A percentile compares a stretch with the other conserved stretches of the same genome.
Evolutionary conservation across 1,284 basidiomycete genomes (phyloP).

Genomic region (Xerocomus cyaneibrunnescens): DNA sequence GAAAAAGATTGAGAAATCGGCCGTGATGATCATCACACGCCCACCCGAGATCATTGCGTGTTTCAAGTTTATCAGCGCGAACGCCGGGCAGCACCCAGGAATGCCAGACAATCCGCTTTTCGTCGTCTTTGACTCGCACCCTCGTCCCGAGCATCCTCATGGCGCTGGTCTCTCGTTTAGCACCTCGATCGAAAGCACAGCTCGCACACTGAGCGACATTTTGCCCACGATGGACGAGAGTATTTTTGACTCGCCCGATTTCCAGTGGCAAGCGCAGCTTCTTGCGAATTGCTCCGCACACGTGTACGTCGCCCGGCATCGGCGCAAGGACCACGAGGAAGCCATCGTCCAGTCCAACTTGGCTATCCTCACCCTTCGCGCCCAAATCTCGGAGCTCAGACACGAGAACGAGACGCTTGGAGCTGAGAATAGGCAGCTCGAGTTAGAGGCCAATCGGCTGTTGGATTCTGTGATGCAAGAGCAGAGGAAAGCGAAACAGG

Average conservation of each 20-base stretch:
- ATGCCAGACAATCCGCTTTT: slow-evolving; percentile 38
- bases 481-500: slow-evolving; percentile 7
- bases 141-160: slow-evolving; percentile 53
- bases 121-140: slow-evolving; percentile 64
- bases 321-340: slow-evolving; percentile 24
- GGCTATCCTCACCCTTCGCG: slow-evolving; percentile 42
- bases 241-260: slow-evolving; percentile 41
- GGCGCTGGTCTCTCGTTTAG: slow-evolving; percentile 57
- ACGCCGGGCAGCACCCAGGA: neutral
- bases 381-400: slow-evolving; percentile 41
- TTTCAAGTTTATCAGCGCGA: slow-evolving; percentile 43
- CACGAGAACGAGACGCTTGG: slow-evolving; percentile 34
- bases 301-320: slow-evolving; percentile 40
- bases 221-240: slow-evolving; percentile 47
- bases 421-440: slow-evolving; percentile 36
- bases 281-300: slow-evolving; percentile 60
- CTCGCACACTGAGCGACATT: slow-evolving; percentile 47
- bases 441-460: slow-evolving; percentile 34
- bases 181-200: slow-evolving; percentile 41
- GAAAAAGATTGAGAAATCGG: slow-evolving; percentile 29
- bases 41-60: slow-evolving; percentile 66
- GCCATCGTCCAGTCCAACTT: slow-evolving; percentile 50
- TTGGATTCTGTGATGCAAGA: slow-evolving; percentile 25
- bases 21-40: slow-evolving; percentile 59
- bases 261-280: slow-evolving; percentile 66